Evolutionary conservation across 1,139 yeast species (phyloP), one percentile per base, ranked within the genome.

Genomic region (Nematodospora anomalae): DNA sequence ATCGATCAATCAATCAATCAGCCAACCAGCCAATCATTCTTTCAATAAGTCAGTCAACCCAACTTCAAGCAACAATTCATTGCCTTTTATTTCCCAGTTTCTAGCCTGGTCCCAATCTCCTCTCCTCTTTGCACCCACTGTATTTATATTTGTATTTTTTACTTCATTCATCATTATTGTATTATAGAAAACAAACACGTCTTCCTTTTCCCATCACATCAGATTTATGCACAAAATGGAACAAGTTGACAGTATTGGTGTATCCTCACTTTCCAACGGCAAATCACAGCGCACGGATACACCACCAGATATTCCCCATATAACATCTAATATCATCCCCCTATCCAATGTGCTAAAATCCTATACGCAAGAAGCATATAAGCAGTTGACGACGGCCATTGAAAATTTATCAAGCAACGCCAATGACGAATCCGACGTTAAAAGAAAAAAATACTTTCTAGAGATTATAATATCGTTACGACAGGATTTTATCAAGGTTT

Each of bases 401-500:
- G 85, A 83, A 45, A 79, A 81, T 30, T 61, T 83, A 35, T 67
- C 76, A 8, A 52, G 54, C 30, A 58, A 64, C 10, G 48, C 52
- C 23, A 60, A 58, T 20, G 50, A 64, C 9, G 76, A 75, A 26
- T 60, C 76, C 3, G 90, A 87, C 49, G 68, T 75, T 21, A 62
- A 65, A 6, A 77, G 87, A 44, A 89, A 89, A 62, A 76, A 79
- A 43, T 71, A 74, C 38, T 74, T 92, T 37, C 64, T 92, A 30
- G 80, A 83, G 33, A 63, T 83, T 39, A 69, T 90, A 30, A 83
- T 89, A 6, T 67, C 71, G 26, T 65, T 88, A 28, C 74, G 97
- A 38, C 89, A 87, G 50, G 94, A 89, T 51, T 87, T 83, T 52
- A 74, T 89, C 44, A 82, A 90, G 56, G 60, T 90, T 3, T 89